Conservation (phyloP, 768 basidiomycete species). For the Suillus spraguei region DNA sequence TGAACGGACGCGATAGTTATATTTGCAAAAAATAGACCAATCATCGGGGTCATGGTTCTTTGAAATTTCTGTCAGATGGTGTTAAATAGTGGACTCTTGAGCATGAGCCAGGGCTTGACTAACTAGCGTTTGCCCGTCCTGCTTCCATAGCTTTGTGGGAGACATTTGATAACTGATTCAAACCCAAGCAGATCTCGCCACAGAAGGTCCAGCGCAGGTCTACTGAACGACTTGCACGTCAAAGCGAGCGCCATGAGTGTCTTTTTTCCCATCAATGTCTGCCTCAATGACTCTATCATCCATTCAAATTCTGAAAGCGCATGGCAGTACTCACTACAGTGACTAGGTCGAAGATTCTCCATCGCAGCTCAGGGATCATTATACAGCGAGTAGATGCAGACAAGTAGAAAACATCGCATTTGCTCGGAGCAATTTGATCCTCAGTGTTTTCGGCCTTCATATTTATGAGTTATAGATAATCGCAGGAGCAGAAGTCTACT, state of each 20-base stretch:
- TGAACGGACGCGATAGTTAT: slow-evolving; percentile 14
- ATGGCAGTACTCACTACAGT: no score
- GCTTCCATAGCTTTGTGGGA: background rate
- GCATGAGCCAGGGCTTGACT: background rate
- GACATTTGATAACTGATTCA: background rate
- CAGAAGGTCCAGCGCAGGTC: slow-evolving; percentile 1
- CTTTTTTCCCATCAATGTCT: no score
- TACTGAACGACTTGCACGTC: slow-evolving; percentile 1
- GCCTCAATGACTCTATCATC: background rate
- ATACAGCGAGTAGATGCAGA: background rate
- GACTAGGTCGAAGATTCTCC: background rate
- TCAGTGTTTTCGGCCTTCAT: no score
- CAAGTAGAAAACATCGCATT: background rate
- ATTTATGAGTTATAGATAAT: no score
- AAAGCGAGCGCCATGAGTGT: slow-evolving; percentile 1
- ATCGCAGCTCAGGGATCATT: background rate
- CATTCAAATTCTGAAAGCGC: no score
- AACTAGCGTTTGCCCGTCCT: background rate
- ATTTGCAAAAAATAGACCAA: background rate
- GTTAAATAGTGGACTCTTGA: background rate
- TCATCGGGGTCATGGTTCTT: background rate
- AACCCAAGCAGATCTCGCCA: background rate
- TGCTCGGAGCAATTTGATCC: no score
- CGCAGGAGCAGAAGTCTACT: no score
- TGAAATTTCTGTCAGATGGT: background rate